phyloP scores from a whole-genome alignment of 129 eudicot genomes.

The Flaveria robusta region DNA sequence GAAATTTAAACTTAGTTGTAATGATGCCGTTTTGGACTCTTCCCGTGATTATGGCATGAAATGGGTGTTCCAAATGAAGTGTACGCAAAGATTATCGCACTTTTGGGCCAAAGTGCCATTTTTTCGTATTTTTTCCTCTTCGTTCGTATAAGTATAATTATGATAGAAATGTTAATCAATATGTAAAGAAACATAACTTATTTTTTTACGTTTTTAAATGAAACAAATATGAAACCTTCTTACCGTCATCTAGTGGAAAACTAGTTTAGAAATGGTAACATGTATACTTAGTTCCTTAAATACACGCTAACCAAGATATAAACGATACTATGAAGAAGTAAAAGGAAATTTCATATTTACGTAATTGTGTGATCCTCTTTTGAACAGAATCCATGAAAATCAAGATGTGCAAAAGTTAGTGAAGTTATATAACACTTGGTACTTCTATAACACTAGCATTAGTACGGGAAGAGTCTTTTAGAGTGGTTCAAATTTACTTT shows the following conservation, averaged over 20 bases:
- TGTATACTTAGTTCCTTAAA: too few species aligned
- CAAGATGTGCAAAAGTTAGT: too few species aligned
- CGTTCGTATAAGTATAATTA: background rate
- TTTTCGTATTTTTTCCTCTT: background rate
- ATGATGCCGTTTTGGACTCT: constrained; percentile 22
- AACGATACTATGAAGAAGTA: too few species aligned
- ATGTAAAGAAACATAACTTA: background rate
- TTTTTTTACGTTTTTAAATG: background rate
- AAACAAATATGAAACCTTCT: background rate
- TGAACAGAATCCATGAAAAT: too few species aligned
- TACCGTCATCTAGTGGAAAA: background rate
- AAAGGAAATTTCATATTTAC: too few species aligned
- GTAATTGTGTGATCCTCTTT: too few species aligned
- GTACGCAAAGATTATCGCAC: constrained; percentile 13
- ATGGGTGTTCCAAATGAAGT: constrained; percentile 7
- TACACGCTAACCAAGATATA: too few species aligned
- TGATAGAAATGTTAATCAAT: background rate
- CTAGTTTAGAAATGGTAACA: too few species aligned
- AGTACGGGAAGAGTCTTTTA: too few species aligned
- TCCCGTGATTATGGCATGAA: constrained; percentile 12
- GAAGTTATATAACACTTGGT: too few species aligned
- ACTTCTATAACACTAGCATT: too few species aligned
- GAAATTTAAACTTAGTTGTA: background rate
- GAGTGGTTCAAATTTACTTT: too few species aligned
- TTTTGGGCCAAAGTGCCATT: constrained; percentile 7